Percentiles rank a stretch among this genome's conserved stretches.
These are phyloP conservation scores for Skeletonema grethae DNA, from an alignment of 108 stramenopile species.

Conservation along the genomic window DNA sequence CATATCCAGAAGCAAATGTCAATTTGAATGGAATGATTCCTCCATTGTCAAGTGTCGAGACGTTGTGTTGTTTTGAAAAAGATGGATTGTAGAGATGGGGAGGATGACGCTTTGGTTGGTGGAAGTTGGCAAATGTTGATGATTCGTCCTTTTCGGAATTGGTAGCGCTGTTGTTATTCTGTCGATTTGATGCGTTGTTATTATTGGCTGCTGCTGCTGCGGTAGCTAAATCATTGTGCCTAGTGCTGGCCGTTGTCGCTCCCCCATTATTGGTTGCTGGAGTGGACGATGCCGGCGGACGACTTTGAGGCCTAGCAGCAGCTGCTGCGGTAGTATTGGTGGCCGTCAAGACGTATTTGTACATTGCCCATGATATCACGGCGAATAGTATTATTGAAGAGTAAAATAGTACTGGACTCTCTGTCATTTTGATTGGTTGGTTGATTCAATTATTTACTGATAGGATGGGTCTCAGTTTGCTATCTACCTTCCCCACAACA, in stretches of 20 bases:
- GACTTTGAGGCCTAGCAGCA: too few relatives aligned
- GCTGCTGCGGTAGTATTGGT: neutral
- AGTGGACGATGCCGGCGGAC: too few relatives aligned
- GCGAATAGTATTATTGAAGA: conserved; percentile 13
- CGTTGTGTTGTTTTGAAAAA: neutral
- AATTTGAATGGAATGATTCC: conserved; percentile 36
- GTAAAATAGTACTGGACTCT: neutral
- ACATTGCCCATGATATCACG: conserved; percentile 27
- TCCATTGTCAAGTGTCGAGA: neutral
- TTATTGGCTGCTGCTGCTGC: neutral
- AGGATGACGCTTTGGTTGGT: conserved; percentile 15
- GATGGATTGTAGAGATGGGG: conserved; percentile 21
- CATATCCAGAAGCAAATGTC: conserved; percentile 18
- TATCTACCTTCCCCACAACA: too few relatives aligned
- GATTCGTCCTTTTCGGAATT: neutral
- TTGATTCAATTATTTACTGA: too few relatives aligned
- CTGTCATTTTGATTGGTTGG: too few relatives aligned
- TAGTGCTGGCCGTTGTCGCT: neutral
- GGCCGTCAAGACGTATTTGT: conserved; percentile 13
- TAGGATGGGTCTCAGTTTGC: too few relatives aligned
- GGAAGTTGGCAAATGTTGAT: neutral
- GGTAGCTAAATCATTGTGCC: too few relatives aligned
- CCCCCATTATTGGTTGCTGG: too few relatives aligned
- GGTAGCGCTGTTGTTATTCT: neutral
- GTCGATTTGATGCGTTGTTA: neutral